phyloP scores from a whole-genome alignment of 768 basidiomycete genomes.

The Coprinopsis strossmayeri region DNA sequence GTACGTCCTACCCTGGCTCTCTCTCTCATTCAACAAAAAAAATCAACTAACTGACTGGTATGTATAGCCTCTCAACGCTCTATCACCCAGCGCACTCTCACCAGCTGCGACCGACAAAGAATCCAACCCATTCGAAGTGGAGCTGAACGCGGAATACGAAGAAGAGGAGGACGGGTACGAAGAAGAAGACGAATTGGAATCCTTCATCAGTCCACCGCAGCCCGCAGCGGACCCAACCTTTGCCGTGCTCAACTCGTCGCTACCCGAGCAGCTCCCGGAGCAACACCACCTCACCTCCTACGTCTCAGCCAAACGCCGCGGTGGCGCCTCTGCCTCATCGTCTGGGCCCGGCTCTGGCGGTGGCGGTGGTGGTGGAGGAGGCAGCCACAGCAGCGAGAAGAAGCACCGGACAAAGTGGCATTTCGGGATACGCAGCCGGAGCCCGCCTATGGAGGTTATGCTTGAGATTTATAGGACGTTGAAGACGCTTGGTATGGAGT shows the following conservation, averaged over 20 bases:
- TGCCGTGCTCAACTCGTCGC: slow-evolving; percentile 84
- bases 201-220: slow-evolving; percentile 20
- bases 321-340: background rate
- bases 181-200: slow-evolving; percentile 31
- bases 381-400: slow-evolving; percentile 35
- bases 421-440: slow-evolving; percentile 92
- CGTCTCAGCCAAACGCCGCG: slow-evolving; percentile 35
- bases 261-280: slow-evolving; percentile 56
- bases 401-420: slow-evolving; percentile 90
- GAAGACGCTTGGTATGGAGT: slow-evolving; percentile 90
- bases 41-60: background rate
- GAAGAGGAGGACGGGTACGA: slow-evolving; percentile 51
- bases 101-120: slow-evolving; percentile 57
- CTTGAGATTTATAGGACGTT: slow-evolving; percentile 94
- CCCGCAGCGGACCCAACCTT: slow-evolving; percentile 19
- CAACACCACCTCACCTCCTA: slow-evolving; percentile 71
- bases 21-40: too few species aligned
- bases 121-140: slow-evolving; percentile 76
- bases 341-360: too few species aligned
- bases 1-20: slow-evolving; percentile 35
- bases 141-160: slow-evolving; percentile 60
- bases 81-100: slow-evolving; percentile 63
- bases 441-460: slow-evolving; percentile 99
- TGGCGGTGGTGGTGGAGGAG: background rate
- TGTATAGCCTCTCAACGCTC: slow-evolving; percentile 50